Evolutionary conservation across 1,284 basidiomycete genomes (phyloP).

Genomic region (Ceratobasidium sp.): DNA sequence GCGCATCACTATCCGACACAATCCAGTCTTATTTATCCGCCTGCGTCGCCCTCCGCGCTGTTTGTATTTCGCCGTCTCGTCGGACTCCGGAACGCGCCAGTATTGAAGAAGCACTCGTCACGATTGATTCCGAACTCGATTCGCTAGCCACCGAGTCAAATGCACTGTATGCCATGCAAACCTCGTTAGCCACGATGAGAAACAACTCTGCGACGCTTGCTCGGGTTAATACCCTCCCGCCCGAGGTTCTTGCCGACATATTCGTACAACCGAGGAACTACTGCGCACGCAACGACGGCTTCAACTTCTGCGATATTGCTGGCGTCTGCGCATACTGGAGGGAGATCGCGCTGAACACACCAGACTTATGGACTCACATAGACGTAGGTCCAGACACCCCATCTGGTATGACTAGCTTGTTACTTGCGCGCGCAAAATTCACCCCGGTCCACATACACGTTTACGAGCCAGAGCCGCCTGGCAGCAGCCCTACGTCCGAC

Average conservation of each 20-base stretch:
- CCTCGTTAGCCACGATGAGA: neutral
- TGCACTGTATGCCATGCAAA: neutral
- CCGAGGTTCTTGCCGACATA: neutral
- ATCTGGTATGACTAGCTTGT: neutral
- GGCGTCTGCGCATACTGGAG: neutral
- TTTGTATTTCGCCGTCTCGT: neutral
- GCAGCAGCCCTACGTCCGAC: too few species aligned
- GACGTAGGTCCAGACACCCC: neutral
- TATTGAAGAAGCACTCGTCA: neutral
- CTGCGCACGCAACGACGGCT: too few species aligned
- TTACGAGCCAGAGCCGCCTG: neutral
- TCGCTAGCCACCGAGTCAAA: neutral
- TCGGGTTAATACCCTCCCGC: constrained; percentile 7
- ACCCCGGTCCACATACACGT: neutral
- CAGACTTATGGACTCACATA: constrained; percentile 5
- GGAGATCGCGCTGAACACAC: neutral
- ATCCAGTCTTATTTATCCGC: neutral
- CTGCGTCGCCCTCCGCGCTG: neutral
- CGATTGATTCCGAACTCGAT: neutral
- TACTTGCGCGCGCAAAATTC: neutral
- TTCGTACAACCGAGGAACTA: neutral
- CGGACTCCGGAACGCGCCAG: neutral
- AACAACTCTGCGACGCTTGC: neutral
- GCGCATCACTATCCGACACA: neutral
- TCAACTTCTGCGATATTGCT: neutral